A percentile compares a stretch with the other conserved stretches of the same genome.
Evolutionary conservation across 1,139 yeast genomes (phyloP).

Genomic region (Blastobotrys illinoisensis): DNA sequence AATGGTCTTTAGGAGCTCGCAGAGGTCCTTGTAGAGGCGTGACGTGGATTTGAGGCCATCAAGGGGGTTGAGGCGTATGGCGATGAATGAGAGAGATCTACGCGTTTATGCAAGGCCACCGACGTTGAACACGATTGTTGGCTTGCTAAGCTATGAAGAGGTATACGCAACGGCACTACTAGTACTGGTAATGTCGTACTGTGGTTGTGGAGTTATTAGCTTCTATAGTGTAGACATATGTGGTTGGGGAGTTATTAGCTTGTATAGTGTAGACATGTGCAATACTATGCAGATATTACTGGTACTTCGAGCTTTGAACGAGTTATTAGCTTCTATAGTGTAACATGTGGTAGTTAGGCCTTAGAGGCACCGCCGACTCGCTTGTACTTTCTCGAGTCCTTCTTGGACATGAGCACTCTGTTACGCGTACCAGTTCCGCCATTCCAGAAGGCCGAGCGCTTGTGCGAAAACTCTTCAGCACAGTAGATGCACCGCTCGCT

Average conservation of each 20-base stretch:
- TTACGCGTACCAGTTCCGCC: conserved; percentile 43
- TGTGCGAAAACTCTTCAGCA: conserved; percentile 31
- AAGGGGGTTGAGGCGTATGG: not conserved
- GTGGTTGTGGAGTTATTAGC: no score
- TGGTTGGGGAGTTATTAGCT: no score
- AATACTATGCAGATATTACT: no score
- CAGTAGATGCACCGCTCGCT: conserved; percentile 34
- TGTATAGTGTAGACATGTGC: no score
- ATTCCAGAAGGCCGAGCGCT: conserved; percentile 40
- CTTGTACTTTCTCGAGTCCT: conserved; percentile 39
- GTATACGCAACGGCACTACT: no score
- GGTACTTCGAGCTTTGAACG: no score
- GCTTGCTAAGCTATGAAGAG: no score
- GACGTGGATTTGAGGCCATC: not conserved
- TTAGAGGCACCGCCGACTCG: conserved; percentile 13
- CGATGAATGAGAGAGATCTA: not conserved
- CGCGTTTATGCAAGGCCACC: not conserved
- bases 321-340: no score
- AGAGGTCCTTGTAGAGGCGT: not conserved
- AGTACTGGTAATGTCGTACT: no score
- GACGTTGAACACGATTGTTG: no score
- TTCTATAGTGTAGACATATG: no score
- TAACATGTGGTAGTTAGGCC: no score
- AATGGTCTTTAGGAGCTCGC: not conserved
- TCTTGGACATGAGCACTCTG: conserved; percentile 34